Evolutionary conservation across 108 stramenopile genomes (phyloP).

Genomic region (Asterionellopsis glacialis): DNA sequence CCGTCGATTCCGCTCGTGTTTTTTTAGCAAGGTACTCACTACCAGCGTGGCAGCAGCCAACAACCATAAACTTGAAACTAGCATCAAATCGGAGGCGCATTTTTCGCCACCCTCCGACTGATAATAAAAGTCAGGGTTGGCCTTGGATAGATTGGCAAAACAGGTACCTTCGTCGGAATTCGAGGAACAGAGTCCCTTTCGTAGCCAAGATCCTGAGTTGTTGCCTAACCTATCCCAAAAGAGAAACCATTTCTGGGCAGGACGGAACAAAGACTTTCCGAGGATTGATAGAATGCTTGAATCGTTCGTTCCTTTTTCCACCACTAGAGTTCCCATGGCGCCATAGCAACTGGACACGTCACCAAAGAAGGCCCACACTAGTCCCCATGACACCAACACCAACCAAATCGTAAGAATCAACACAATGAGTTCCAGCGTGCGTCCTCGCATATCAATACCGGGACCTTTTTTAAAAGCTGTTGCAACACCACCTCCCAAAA

Average conservation of each 20-base stretch:
- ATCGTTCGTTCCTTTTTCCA: constrained; percentile 4
- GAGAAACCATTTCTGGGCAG: constrained; percentile 31
- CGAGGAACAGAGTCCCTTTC: constrained; percentile 14
- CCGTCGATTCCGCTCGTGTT: constrained; percentile 46
- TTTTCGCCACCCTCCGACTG: constrained; percentile 15
- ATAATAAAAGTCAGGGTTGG: constrained; percentile 60
- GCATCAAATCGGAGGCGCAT: constrained; percentile 60
- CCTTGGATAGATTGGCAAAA: constrained; percentile 56
- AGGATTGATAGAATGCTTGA: constrained; percentile 9
- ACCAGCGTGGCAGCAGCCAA: constrained; percentile 31
- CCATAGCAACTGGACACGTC: constrained; percentile 55
- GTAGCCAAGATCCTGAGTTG: constrained; percentile 34
- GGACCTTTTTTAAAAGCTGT: constrained; percentile 46
- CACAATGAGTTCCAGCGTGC: constrained; percentile 62
- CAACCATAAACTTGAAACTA: constrained; percentile 37
- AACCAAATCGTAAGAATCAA: constrained; percentile 61
- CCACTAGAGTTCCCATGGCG: constrained; percentile 22
- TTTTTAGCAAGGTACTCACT: constrained; percentile 41
- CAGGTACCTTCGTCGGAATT: constrained; percentile 40
- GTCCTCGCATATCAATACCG: constrained; percentile 76
- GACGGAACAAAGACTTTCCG: constrained; percentile 24
- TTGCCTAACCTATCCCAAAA: constrained; percentile 29
- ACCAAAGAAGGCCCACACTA: constrained; percentile 75
- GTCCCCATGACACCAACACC: constrained; percentile 57
- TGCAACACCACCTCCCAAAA: constrained; percentile 74